These are phyloP conservation scores for Gamarada debralockiae DNA, from an alignment of 495 filamentous ascomycete species.

Conservation along the genomic window DNA sequence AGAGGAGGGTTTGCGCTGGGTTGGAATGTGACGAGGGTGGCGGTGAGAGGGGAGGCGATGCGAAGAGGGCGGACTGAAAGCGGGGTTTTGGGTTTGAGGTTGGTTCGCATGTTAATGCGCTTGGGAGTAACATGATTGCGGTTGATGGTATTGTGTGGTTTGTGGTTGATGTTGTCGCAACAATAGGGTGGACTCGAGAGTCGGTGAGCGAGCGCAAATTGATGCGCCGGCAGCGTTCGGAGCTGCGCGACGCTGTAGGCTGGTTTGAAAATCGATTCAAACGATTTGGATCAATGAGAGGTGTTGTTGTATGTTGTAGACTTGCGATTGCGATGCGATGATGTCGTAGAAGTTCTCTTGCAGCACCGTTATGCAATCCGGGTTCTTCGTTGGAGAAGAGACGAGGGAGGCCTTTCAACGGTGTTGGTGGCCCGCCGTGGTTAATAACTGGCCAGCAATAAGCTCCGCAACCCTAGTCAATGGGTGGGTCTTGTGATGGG, in stretches of 20 bases:
- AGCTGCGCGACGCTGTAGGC: background rate
- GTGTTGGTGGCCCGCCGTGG: too few relatives aligned
- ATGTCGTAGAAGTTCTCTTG: too few relatives aligned
- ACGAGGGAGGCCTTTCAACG: too few relatives aligned
- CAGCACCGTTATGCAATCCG: too few relatives aligned
- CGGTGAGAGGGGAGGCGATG: slow-evolving; percentile 59
- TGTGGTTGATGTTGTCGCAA: background rate
- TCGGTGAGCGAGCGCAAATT: slow-evolving; percentile 5
- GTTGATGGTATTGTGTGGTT: background rate
- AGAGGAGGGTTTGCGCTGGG: slow-evolving; percentile 55
- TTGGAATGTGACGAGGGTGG: slow-evolving; percentile 53
- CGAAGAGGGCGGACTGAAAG: slow-evolving; percentile 55
- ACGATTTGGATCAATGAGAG: background rate
- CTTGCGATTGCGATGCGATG: slow-evolving; percentile 1
- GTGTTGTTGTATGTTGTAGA: background rate
- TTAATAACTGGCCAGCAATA: too few relatives aligned
- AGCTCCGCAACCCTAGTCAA: too few relatives aligned
- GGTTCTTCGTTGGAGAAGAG: too few relatives aligned
- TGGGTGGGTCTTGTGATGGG: too few relatives aligned
- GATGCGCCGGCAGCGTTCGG: slow-evolving; percentile 16
- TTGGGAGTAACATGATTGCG: slow-evolving; percentile 62
- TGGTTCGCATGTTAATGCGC: slow-evolving; percentile 64
- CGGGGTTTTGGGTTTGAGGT: slow-evolving; percentile 41
- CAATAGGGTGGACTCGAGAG: slow-evolving; percentile 2
- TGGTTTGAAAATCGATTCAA: background rate